Evolutionary conservation across 306 rosid species (phyloP), one percentile per base, ranked within the genome.

Genomic region (Sicyos edulis): DNA sequence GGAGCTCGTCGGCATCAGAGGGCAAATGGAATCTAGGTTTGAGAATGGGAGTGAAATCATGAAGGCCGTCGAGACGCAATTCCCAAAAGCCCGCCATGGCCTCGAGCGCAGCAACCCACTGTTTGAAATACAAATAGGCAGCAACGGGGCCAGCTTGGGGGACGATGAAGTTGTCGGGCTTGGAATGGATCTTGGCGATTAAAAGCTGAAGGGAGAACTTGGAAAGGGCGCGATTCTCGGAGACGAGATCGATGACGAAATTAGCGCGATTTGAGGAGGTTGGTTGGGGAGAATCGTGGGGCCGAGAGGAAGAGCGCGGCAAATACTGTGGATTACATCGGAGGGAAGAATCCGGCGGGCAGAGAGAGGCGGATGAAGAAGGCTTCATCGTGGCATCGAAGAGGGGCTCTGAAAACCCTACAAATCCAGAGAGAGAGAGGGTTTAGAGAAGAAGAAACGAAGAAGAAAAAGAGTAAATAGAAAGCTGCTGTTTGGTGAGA

Each of bases 61-160:
- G 97, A 2, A 24, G 42, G 5, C 78, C 87, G 42, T 57, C 52
- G 14, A 93, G 84, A 2, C 89, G 89, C 59, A 70, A 73, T 24
- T 81, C 83, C 99, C 99, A 93, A 5, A 93, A 73, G 26, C 32
- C 76, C 1, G 78, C 92, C 32, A 85, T 37, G n/a, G 91, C 87
- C 20, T 83, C 88, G 16, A 79, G 83, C 17, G 95, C 88, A 7
- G 79, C 77, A 19, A 57, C 79, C 92, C 91, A 87, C 56, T 83
- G 79, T 21, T 52, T 26, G 59, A 82, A 93, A 70, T 6, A 67
- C 62, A 91, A 79, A 24, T n/a, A 16, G 3, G 80, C 96, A 7
- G 81, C 86, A 1, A 81, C 76, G 10, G 9, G 10, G 15, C 74
- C 85, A 7, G 40, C 1, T 2, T 73, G 78, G 7, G 7, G 40